phyloP scores from a whole-genome alignment of 1,284 basidiomycete genomes.

The Cutaneotrichosporon sp. region DNA sequence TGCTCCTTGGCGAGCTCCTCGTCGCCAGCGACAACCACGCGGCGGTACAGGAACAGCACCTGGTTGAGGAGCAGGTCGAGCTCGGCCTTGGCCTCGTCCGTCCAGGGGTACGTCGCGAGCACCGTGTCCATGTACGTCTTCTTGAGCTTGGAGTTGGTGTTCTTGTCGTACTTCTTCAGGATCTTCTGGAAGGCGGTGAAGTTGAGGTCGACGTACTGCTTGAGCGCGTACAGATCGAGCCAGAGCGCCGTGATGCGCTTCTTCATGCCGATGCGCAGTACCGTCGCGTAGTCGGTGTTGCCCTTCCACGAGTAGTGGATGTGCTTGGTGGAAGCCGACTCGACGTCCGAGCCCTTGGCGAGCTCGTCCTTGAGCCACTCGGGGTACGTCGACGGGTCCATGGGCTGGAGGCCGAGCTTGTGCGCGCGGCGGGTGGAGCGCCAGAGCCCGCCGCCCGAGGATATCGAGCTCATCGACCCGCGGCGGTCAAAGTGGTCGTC shows the following conservation, averaged over 20 bases:
- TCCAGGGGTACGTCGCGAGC: conserved; percentile 71
- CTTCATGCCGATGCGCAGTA: conserved; percentile 88
- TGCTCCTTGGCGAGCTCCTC: conserved; percentile 71
- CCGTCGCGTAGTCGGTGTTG: conserved; percentile 79
- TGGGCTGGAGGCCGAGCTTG: conserved; percentile 29
- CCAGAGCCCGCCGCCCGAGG: conserved; percentile 26
- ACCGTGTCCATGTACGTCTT: conserved; percentile 77
- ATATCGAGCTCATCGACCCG: conserved; percentile 45
- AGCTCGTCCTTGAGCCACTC: conserved; percentile 31
- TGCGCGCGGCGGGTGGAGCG: conserved; percentile 10
- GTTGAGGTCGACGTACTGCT: conserved; percentile 93
- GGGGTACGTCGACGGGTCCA: conserved; percentile 40
- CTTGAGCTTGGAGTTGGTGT: conserved; percentile 82
- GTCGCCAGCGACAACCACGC: conserved; percentile 82
- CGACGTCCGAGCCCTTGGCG: conserved; percentile 7
- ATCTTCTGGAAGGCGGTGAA: conserved; percentile 95
- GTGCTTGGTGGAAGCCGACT: conserved; percentile 14
- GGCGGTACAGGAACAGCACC: conserved; percentile 77
- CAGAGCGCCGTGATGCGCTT: conserved; percentile 86
- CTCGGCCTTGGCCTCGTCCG: conserved; percentile 63
- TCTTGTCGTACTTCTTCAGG: conserved; percentile 98
- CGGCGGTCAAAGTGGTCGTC: conserved; percentile 36
- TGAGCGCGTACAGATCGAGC: conserved; percentile 76
- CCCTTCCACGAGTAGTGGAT: conserved; percentile 69
- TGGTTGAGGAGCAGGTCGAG: conserved; percentile 65